phyloP scores from a whole-genome alignment of 495 filamentous ascomycete species.

The Trypethelium eluteriae region DNA sequence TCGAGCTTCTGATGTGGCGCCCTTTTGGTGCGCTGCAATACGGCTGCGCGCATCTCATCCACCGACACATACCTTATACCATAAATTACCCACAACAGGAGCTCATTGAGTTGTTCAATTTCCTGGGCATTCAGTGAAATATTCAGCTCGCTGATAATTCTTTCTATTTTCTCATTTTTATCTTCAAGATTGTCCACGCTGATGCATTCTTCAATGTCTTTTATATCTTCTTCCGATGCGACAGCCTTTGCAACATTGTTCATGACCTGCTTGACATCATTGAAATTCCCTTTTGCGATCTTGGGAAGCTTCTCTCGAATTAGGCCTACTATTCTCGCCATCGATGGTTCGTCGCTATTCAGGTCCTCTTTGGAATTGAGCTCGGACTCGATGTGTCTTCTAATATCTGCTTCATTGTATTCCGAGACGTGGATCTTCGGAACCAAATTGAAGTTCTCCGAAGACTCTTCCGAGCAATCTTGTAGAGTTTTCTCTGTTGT shows the following conservation, averaged over 20 bases:
- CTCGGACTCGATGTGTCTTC: not conserved
- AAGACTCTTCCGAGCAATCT: not conserved
- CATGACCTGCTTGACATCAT: not conserved
- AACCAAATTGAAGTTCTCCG: not conserved
- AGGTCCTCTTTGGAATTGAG: not conserved
- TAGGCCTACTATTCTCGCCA: not conserved
- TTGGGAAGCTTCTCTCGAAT: not conserved
- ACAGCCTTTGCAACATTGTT: not conserved
- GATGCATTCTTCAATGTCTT: not conserved
- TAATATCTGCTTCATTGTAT: not conserved
- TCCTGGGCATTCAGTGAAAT: not conserved
- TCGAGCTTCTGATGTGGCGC: not conserved
- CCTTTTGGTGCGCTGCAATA: not conserved
- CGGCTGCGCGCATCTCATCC: not conserved
- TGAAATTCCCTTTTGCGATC: not conserved
- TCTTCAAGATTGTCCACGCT: not conserved
- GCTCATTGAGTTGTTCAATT: conserved; percentile 1
- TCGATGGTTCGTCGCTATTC: not conserved
- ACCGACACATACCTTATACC: not conserved
- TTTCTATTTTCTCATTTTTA: not conserved
- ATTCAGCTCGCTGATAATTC: not conserved
- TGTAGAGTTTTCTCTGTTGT: not conserved
- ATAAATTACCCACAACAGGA: not conserved
- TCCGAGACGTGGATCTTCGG: not conserved
- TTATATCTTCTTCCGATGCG: not conserved